phyloP scores from a whole-genome alignment of 1,284 basidiomycete species.

The Ceratobasidium sp. region DNA sequence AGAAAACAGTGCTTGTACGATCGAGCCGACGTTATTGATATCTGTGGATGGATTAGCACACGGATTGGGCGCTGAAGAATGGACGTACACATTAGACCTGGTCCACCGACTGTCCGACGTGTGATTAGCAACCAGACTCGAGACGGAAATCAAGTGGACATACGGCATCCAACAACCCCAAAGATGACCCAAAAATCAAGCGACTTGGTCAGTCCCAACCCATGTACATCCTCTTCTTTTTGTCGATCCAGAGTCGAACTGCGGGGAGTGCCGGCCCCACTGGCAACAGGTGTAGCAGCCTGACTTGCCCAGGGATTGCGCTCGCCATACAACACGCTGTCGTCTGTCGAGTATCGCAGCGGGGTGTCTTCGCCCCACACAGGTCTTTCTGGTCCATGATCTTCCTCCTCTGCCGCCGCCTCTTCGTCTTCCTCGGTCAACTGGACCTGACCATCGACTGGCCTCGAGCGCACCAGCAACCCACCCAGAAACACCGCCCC shows the following conservation, averaged over 20 bases:
- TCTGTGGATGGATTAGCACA: conserved; percentile 54
- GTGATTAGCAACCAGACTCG: conserved; percentile 22
- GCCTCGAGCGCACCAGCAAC: conserved; percentile 61
- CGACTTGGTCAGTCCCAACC: conserved; percentile 56
- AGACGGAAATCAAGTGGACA: conserved; percentile 12
- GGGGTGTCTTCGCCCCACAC: conserved; percentile 9
- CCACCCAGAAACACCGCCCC: conserved; percentile 72
- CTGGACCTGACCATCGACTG: conserved; percentile 10
- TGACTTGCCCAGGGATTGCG: conserved; percentile 36
- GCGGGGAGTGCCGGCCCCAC: neutral
- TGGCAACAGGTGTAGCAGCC: conserved; percentile 8
- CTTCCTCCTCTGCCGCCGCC: neutral
- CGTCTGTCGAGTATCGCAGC: conserved; percentile 11
- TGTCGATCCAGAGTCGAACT: conserved; percentile 45
- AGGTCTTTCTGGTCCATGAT: neutral
- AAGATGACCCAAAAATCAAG: conserved; percentile 80
- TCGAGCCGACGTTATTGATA: conserved; percentile 95
- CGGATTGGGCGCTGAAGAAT: neutral
- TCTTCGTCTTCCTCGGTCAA: conserved; percentile 48
- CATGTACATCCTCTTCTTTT: conserved; percentile 54
- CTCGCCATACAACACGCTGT: conserved; percentile 25
- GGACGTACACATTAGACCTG: conserved; percentile 84
- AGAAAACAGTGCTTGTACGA: conserved; percentile 83
- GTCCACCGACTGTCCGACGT: conserved; percentile 72
- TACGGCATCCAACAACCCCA: conserved; percentile 70